Evolutionary conservation across 306 rosid species (phyloP), one percentile per base, ranked within the genome.

Genomic region (Vachellia collinsii): DNA sequence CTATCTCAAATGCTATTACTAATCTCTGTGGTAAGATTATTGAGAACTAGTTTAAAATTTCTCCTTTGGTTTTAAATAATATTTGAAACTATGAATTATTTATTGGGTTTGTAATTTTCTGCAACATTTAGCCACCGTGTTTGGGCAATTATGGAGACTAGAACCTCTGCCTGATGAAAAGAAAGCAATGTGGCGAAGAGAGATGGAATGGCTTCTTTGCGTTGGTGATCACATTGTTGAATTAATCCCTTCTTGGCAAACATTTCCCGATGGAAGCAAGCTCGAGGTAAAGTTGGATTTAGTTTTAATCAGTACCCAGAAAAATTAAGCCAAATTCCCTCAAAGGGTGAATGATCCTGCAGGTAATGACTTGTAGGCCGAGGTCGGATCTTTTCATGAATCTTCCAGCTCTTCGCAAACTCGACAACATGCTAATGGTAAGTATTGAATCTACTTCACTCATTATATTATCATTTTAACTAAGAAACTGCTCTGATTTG

Each of bases 301-400:
- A 50, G 17, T 73, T 13, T 58, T 66, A 14, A 34, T 16, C 1
- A 44, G 10, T 29, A 7, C 38, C 17, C 38, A 61, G 1, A 25
- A 23, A 25, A 61, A 29, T 62, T 47, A 47, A 46, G 22, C 22
- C 41, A 8, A 46, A 47, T 25, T 71, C 34, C 34, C 34, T 29
- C 34, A 29, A 29, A 29, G 34, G 34, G 34, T 29, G 34, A 29
- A 29, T 29, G 34, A 29, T 22, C 73, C 16, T 71, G 75, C 80
- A 94, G 99, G 90, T 96, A 84, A 96, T 96, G 99, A 88, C 91
- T 76, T 93, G 99, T 90, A 92, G 97, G 90, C 97, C 97, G 0
- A 93, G 99, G 83, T 84, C 85, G 17, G 99, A 96, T 96, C 89
- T 96, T 65, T 93, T 90, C 6, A 91, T 90, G 23, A 96, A 96